Base-by-base conservation (phyloP, 768 basidiomycete genomes). In the Rhizopogon vesiculosus region DNA sequence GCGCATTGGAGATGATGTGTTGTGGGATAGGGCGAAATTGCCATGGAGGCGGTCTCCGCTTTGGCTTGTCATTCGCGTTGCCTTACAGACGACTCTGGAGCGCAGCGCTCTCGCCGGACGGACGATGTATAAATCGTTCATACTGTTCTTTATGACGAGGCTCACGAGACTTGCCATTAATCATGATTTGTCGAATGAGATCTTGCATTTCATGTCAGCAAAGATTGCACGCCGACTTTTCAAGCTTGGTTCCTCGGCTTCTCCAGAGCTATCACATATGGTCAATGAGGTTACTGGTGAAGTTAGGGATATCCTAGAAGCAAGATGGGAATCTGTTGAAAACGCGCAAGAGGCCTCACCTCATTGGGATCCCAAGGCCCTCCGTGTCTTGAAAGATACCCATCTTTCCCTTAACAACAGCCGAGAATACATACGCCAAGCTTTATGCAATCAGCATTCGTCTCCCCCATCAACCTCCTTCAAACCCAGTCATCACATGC, bases 21-120 rank as follows among this genome's bases (percentile, higher is more conserved):
- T 77, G 2, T 78, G 78, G 75, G 41, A 68, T 3, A 54, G 66
- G 19, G 66, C 74, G 2, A 50, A 59, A 31, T 64, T 70, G 9
- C 53, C 82, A 69, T 83, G 81, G 81, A 66, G 82, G 28, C 70
- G 81, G 22, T 78, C 79, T 6, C 66, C 78, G 1, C 65, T 79
- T 10, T 83, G 81, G 80, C 73, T 81, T 4, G 61, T 79, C 12
- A 62, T 79, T 35, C 76, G 80, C 7, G 75, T 83, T 4, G 69
- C 71, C 1, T 58, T 79, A 25, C 78, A 80, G 59, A 76, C 70
- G 0, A 69, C 73, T 0, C 61, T 73, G 28, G 58, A 51, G 22
- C 61, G 56, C 39, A 60, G 61, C 45, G 43, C 22, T 33, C 16
- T 53, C 7, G 2, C 22, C 22, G 62, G 60, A 6, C 45, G 28